Evolutionary conservation across 306 rosid genomes (phyloP), one percentile per base, ranked within the genome.

Genomic region (barrel medic (Medicago truncatula)): DNA sequence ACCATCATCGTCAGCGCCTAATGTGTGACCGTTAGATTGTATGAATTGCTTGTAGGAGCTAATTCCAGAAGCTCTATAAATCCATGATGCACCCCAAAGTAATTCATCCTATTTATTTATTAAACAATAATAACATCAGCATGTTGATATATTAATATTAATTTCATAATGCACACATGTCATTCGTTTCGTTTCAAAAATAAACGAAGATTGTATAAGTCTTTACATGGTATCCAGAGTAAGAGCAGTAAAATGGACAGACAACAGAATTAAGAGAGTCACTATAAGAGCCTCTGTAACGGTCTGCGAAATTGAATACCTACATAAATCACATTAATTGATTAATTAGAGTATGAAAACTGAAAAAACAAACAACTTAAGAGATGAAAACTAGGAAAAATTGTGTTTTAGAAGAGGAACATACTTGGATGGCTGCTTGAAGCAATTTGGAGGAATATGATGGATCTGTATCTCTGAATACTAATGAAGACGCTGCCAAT

Each of bases 61-160:
- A 23, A 54, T 71, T 73, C 86, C 80, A 0, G 98, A 89, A 67
- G 98, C 98, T 79, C 74, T 86, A 39, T 91, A 87, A 53, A 94
- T 80, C 97, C 98, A 94, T 9, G 98, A 87, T 14, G 97, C 96
- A 54, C 93, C 96, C 97, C 98, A 94, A 9, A 94, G 89, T 83
- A 94, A 96, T 81, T 94, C 98, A 79, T 94, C 98, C 98, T 94
- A 66, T 40, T 58, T 5, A 15, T 54, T 7, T 0, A 57, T 53
- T 38, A 28, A 28, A 44, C 73, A 64, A 54, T 75, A 58, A 5
- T 58, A 44, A 40, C 16, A 67, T 62, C 34, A 70, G 12, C 7
- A 18, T 36, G 61, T 16, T 34, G 12, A 61, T 7, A 16, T 38
- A 34, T 34, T 34, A 34, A 34, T 34, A 34, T 31, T 63, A 34